Conservation (phyloP, 2,329 filamentous ascomycete genomes). For the Stemphylium beticola region DNA sequence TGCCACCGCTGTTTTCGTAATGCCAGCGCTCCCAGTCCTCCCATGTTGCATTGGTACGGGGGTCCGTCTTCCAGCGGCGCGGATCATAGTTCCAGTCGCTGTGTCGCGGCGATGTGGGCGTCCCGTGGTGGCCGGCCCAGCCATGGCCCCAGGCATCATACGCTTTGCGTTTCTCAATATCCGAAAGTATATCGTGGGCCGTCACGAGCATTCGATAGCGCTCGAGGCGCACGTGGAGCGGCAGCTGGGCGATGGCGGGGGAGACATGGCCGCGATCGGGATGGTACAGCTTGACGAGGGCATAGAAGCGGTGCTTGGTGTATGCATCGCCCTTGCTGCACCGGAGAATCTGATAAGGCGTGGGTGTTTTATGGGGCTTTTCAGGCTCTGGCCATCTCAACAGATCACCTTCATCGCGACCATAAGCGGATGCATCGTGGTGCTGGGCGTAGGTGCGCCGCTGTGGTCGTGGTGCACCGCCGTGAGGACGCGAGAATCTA, state of each 20-base stretch:
- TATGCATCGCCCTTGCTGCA: slow-evolving; percentile 70
- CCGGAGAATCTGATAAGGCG: slow-evolving; percentile 89
- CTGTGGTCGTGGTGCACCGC: neutral
- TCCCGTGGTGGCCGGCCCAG: slow-evolving; percentile 63
- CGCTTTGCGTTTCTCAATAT: slow-evolving; percentile 75
- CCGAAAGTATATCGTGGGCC: slow-evolving; percentile 85
- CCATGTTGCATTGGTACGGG: slow-evolving; percentile 86
- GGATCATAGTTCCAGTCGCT: slow-evolving; percentile 37
- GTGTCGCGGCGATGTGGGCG: slow-evolving; percentile 27
- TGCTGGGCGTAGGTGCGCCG: slow-evolving; percentile 40
- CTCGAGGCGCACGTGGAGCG: slow-evolving; percentile 73
- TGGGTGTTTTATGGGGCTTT: slow-evolving; percentile 60
- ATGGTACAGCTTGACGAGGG: slow-evolving; percentile 95
- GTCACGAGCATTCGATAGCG: slow-evolving; percentile 88
- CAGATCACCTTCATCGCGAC: slow-evolving; percentile 29
- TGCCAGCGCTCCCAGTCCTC: slow-evolving; percentile 85
- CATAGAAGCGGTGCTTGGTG: slow-evolving; percentile 82
- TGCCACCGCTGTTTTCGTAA: slow-evolving; percentile 34
- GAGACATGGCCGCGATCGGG: slow-evolving; percentile 68
- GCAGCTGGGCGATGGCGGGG: slow-evolving; percentile 52
- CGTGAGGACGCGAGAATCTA: slow-evolving; percentile 36
- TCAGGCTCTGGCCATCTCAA: slow-evolving; percentile 42
- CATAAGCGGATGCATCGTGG: slow-evolving; percentile 10
- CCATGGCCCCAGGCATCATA: slow-evolving; percentile 85
- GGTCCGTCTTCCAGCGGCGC: slow-evolving; percentile 46